Percentiles rank a stretch among this genome's conserved stretches.
phyloP scores from a whole-genome alignment of 345 rosid species.

The Streptanthus diversifolius region DNA sequence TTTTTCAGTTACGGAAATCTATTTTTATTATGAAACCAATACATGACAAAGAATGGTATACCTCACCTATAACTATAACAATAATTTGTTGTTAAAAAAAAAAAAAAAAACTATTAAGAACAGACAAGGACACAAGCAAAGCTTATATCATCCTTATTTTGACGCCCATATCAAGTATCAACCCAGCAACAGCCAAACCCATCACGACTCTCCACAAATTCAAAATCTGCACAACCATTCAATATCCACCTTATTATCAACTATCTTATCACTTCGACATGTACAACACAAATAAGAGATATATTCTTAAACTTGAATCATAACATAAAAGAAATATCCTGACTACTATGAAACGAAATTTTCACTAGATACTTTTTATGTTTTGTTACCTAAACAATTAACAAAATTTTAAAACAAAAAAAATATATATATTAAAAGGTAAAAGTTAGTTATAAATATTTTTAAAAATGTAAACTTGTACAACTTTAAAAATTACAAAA shows the following conservation, averaged over 20 bases:
- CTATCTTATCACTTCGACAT: background rate
- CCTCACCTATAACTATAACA: slow-evolving; percentile 30
- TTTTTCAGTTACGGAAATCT: background rate
- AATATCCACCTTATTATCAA: slow-evolving; percentile 19
- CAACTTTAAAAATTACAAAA: too few relatives aligned
- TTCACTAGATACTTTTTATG: background rate
- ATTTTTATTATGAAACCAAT: background rate
- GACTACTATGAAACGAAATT: background rate
- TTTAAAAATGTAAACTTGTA: too few relatives aligned
- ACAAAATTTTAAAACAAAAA: background rate
- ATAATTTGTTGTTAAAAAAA: background rate
- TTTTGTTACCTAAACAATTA: background rate
- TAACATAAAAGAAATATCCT: background rate
- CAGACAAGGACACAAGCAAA: slow-evolving; percentile 19
- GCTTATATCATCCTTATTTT: slow-evolving; percentile 18
- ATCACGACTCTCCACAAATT: slow-evolving; percentile 35
- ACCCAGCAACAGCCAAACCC: slow-evolving; percentile 22
- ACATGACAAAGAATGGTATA: slow-evolving; percentile 30
- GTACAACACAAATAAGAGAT: background rate
- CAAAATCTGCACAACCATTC: slow-evolving; percentile 39
- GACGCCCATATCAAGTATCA: slow-evolving; percentile 27
- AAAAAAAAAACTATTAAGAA: slow-evolving; percentile 15
- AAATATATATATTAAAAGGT: background rate
- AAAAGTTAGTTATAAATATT: background rate
- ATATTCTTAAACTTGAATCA: background rate